Base-by-base conservation (phyloP, 2,329 filamentous ascomycete genomes). In the Apiospora malaysiana region DNA sequence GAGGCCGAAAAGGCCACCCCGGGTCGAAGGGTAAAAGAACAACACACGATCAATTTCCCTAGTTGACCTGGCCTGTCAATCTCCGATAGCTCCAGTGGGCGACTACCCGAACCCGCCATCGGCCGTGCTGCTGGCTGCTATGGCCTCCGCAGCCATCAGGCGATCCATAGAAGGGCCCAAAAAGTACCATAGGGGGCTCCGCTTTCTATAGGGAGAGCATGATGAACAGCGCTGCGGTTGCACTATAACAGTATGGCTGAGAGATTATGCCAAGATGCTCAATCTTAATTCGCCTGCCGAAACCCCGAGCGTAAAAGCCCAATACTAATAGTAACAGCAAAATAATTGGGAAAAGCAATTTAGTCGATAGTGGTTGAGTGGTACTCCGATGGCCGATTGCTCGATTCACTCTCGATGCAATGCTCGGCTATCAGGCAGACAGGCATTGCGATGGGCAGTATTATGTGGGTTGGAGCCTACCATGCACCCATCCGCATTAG, bases 21-120 rank as follows among this genome's bases (percentile, higher is more conserved):
- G 32, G 56, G 56, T 40, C 14, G 18, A 32, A 14, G 32, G n/a
- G n/a, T n/a, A 32, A 40, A 32, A 40, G 21, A 32, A 63, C 56
- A 63, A 37, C 32, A 63, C 56, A 63, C 56, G 56, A 63, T 63
- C 56, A 63, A 63, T 63, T 63, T 63, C 56, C 56, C 56, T 63
- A 63, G 56, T 63, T n/a, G 56, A 59, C 8, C 32, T 14, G 27
- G 56, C 56, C 56, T 63, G 27, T 63, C 56, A 63, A 63, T 63
- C 56, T 63, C 56, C 56, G 56, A 23, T 63, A 63, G 27, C 56
- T 37, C 56, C 56, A 40, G 16, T 32, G 27, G 51, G 25, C 51
- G 51, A 14, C 12, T 23, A 63, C 56, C 56, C 56, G 56, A 63
- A 21, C 56, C 56, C 56, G 32, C 32, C 56, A 14, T 23, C 32